Evolutionary conservation across 176 grass and related monocot genomes (phyloP).

Genomic region (Aegilops longissima): DNA sequence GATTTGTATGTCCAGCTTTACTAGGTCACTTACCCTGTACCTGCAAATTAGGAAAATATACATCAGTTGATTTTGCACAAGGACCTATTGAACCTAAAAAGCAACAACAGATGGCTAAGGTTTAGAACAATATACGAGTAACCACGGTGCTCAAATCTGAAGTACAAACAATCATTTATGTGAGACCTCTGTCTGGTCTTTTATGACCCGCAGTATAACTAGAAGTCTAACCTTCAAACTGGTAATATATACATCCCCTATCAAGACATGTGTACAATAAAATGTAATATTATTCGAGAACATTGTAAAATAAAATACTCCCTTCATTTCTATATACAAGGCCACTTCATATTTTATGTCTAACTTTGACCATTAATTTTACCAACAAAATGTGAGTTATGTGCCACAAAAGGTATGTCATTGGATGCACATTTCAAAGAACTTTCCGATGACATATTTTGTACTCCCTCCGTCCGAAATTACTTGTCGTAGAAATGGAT

Average conservation of each 20-base stretch:
- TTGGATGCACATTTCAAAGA: no score
- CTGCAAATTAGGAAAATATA: conserved; percentile 44
- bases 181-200: not conserved
- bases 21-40: conserved; percentile 87
- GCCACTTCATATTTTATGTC: no score
- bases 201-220: not conserved
- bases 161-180: not conserved
- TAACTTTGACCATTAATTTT: no score
- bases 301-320: not conserved
- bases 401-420: no score
- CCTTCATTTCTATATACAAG: no score
- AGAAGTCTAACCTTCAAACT: not conserved
- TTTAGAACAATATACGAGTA: not conserved
- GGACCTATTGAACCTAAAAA: not conserved
- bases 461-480: no score
- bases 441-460: no score
- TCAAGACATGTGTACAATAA: not conserved
- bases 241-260: conserved; percentile 4
- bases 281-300: not conserved
- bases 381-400: no score
- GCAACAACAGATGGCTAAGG: conserved; percentile 12
- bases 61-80: conserved; percentile 21
- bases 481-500: no score
- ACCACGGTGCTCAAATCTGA: not conserved
- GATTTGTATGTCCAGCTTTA: conserved; percentile 94